Evolutionary conservation across 805 yeast species (phyloP), one percentile per base, ranked within the genome.

Genomic region (Nematodospora valgi): DNA sequence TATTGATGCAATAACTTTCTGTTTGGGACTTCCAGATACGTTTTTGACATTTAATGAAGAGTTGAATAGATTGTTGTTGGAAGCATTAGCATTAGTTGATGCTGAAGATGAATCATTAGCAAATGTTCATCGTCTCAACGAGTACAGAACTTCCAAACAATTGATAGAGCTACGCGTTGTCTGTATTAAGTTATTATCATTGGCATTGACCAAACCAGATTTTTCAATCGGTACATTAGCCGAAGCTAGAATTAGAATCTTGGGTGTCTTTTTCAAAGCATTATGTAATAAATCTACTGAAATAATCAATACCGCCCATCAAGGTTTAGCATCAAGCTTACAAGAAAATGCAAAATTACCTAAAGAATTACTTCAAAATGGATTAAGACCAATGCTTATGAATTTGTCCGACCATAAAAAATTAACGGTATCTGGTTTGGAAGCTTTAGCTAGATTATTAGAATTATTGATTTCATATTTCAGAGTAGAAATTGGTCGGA

Each of bases 101-200:
- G 98, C 98, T 0, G 98, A 93, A 39, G 99, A 93, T 56, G 97
- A 91, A 49, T 86, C 96, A 2, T 68, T 94, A 43, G 87, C 96
- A 0, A 86, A 88, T 43, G 85, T 87, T 0, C 94, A 86, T 49
- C 73, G 93, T 23, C 78, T 87, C 2, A 76, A 85, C 30, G 98
- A 93, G 51, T 81, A 88, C 51, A 74, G 87, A 38, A 89, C 96
- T 0, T 73, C 95, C 0, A 91, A 86, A 52, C 97, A 91, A 49
- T 68, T 94, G 35, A 80, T 88, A 4, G 87, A 86, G 46, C 61
- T 94, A 27, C 71, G 98, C 37, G 93, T 93, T 19, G 95, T 87
- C 3, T 93, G 98, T 54, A 86, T 93, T 39, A 78, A 77, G 41
- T 63, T 93, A 13, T 69, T 93, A 12, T 82, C 97, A 0, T 61